Evolutionary conservation across 2,329 filamentous ascomycete genomes (phyloP).

Genomic region (Neofusicoccum kwambonambiense): DNA sequence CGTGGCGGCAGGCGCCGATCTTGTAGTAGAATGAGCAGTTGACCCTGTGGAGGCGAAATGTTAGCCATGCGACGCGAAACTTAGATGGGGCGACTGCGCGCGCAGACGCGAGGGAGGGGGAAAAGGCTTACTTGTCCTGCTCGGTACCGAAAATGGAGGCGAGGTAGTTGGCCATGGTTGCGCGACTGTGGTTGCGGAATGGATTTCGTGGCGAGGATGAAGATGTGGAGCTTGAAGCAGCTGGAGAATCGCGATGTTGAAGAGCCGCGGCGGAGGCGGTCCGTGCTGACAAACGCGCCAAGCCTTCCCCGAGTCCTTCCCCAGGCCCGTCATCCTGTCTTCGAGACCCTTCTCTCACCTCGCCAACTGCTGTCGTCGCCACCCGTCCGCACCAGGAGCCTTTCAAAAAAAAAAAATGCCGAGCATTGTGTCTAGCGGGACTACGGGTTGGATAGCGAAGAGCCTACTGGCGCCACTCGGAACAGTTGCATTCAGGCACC

Average conservation of each 20-base stretch:
- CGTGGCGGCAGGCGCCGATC: slow-evolving; percentile 97
- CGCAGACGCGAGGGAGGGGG: not conserved
- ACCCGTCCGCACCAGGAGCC: not conserved
- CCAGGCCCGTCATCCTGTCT: not conserved
- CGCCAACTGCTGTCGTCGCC: not conserved
- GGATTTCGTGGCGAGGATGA: slow-evolving; percentile 3
- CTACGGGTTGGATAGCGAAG: too few species aligned
- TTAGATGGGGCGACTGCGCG: not conserved
- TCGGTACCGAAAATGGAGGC: slow-evolving; percentile 99
- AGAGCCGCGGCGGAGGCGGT: slow-evolving; percentile 3
- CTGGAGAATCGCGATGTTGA: slow-evolving; percentile 7
- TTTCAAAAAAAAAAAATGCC: too few species aligned
- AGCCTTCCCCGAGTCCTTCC: not conserved
- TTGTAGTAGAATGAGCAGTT: slow-evolving; percentile 99
- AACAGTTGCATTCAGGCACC: too few species aligned
- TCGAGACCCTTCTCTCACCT: not conserved
- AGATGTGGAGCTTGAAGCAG: slow-evolving; percentile 4
- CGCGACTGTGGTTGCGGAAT: not conserved
- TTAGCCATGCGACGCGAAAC: slow-evolving; percentile 20
- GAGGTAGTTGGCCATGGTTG: slow-evolving; percentile 91
- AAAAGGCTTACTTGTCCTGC: slow-evolving; percentile 68
- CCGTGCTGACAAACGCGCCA: slow-evolving; percentile 18
- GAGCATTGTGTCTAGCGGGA: too few species aligned
- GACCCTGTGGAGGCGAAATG: slow-evolving; percentile 49
- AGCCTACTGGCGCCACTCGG: too few species aligned